Base-by-base conservation (phyloP, 2,329 filamentous ascomycete genomes). In the Pyricularia grisea region DNA sequence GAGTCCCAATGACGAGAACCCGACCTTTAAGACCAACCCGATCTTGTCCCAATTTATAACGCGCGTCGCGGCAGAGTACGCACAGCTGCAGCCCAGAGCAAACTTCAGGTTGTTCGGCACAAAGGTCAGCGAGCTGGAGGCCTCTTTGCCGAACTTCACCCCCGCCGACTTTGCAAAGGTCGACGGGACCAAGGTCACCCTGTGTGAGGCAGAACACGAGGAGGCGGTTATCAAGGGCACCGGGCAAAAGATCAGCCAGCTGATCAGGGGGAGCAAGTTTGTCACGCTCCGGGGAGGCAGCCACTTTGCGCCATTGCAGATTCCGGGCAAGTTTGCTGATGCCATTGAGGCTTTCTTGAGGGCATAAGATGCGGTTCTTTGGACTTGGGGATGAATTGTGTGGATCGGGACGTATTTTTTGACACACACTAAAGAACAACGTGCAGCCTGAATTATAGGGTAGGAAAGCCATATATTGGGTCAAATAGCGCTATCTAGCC, bases 281-380 rank as follows among this genome's bases (percentile, higher is more conserved):
- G 72, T 75, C 55, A 79, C 77, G 9, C 71, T 82, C 70, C 74
- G 70, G 1, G 76, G 75, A 1, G 80, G 81, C 6, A 81, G 80
- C 70, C 80, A 82, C 70, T 82, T 82, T 71, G 80, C 79, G 50
- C 80, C 80, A 1, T 42, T 81, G 20, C 80, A 82, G 71, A 76
- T 81, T 71, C 78, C 80, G 3, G 73, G 72, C 2, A 74, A 77
- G 70, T 79, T 79, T 67, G 74, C 77, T 2, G 69, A 71, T 14
- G 76, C 76, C 25, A 73, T 79, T 6, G 70, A 75, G 70, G 70
- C 73, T 28, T 79, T 77, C 58, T 73, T 78, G 25, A 68, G 36
- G 67, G 31, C 55, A 25, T 68, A 63, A 33, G 2, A 4, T 30
- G 17, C 2, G 33, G 4, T 36, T 36, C 11, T 14, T 14, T 9